These are phyloP conservation scores for Kwoniella shivajii DNA, from an alignment of 1,284 basidiomycete genomes.

Conservation along the genomic window DNA sequence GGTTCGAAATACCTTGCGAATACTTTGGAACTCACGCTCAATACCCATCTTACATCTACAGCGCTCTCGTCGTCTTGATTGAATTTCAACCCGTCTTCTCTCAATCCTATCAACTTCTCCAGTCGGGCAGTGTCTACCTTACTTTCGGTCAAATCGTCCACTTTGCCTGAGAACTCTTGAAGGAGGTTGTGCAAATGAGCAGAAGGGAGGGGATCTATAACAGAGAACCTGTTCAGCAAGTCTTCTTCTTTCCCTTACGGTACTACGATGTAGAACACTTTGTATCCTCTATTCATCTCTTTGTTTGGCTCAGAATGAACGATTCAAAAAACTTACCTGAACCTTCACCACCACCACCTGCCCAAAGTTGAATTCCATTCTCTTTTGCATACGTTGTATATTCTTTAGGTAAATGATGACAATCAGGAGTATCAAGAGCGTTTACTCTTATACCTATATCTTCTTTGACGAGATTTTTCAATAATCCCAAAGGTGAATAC, in stretches of 20 bases:
- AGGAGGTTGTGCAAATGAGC: slow-evolving; percentile 52
- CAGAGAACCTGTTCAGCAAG: not conserved
- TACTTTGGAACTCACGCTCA: slow-evolving; percentile 53
- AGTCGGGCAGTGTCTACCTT: slow-evolving; percentile 8
- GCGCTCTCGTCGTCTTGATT: slow-evolving; percentile 20
- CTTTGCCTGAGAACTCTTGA: slow-evolving; percentile 43
- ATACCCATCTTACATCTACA: slow-evolving; percentile 47
- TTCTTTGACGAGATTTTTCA: slow-evolving; percentile 26
- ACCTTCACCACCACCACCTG: slow-evolving; percentile 50
- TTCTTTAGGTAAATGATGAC: slow-evolving; percentile 47
- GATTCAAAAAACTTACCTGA: slow-evolving; percentile 35
- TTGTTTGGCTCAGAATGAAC: no score
- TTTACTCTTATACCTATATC: slow-evolving; percentile 27
- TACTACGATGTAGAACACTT: not conserved
- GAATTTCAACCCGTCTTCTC: slow-evolving; percentile 32
- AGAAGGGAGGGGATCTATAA: slow-evolving; percentile 48
- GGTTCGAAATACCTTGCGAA: not conserved
- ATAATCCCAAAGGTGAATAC: slow-evolving; percentile 30
- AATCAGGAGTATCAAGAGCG: slow-evolving; percentile 52
- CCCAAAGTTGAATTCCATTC: slow-evolving; percentile 49
- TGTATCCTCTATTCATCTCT: no score
- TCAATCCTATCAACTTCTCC: slow-evolving; percentile 26
- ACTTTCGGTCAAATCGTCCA: not conserved
- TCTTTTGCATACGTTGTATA: slow-evolving; percentile 42
- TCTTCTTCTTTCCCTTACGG: no score